Conservation (phyloP, 2,329 filamentous ascomycete genomes). For the Ceratocystis lukuohia region DNA sequence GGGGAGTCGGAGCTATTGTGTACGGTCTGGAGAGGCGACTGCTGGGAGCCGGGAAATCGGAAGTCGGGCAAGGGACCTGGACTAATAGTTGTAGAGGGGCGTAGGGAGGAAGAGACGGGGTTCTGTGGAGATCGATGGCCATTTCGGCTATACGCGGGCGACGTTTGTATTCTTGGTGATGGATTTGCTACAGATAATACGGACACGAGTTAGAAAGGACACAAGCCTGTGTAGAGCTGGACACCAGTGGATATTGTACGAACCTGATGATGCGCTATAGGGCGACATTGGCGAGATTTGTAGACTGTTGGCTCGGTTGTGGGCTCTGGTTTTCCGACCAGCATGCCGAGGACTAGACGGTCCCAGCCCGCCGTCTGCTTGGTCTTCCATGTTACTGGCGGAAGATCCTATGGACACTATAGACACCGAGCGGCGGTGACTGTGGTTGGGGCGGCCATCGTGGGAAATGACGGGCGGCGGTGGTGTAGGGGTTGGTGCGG, state of each 20-base stretch:
- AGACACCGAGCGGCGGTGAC: conserved; percentile 61
- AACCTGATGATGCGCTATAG: conserved; percentile 30
- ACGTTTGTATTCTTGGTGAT: conserved; percentile 33
- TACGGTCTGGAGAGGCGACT: conserved; percentile 29
- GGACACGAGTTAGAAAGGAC: neutral
- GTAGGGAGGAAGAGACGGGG: conserved; percentile 25
- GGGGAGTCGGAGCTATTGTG: conserved; percentile 24
- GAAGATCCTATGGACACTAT: conserved; percentile 63
- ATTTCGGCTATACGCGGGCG: conserved; percentile 39
- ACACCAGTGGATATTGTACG: conserved; percentile 20
- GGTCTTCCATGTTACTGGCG: conserved; percentile 36
- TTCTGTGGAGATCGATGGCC: conserved; percentile 18
- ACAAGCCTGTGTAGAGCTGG: neutral
- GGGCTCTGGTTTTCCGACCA: conserved; percentile 34
- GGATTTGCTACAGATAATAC: conserved; percentile 26
- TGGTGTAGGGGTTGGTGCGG: conserved; percentile 25
- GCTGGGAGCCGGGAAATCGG: conserved; percentile 39
- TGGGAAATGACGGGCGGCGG: conserved; percentile 20
- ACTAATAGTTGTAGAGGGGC: conserved; percentile 26
- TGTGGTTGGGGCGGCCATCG: conserved; percentile 25
- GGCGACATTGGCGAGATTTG: conserved; percentile 49
- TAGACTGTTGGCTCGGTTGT: conserved; percentile 67
- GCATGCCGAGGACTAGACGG: conserved; percentile 13
- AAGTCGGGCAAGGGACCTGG: conserved; percentile 40
- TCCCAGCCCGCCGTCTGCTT: conserved; percentile 21